Conservation (phyloP, 148 eudicot species). For the Oxyria digyna region DNA sequence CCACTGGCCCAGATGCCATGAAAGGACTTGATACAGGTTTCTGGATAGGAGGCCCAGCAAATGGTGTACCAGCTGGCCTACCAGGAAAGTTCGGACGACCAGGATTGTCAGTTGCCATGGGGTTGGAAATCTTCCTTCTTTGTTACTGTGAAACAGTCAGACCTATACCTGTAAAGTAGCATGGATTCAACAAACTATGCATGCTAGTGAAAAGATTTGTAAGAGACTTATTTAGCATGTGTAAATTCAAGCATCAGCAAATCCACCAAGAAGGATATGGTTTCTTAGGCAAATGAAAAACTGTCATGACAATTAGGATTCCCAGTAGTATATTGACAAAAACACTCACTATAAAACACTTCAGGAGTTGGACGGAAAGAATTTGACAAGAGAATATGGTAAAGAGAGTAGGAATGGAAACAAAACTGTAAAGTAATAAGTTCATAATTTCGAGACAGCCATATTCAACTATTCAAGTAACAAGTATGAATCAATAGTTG, state of each 20-base stretch:
- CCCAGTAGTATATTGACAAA: no score
- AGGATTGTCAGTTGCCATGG: conserved; percentile 75
- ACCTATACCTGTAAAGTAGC: neutral
- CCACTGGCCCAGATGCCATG: conserved; percentile 48
- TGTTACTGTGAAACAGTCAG: conserved; percentile 13
- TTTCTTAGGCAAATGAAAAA: neutral
- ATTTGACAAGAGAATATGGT: no score
- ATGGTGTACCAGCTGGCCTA: conserved; percentile 49
- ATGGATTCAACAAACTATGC: neutral
- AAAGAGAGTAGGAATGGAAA: no score
- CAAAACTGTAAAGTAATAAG: no score
- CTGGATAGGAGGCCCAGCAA: conserved; percentile 50
- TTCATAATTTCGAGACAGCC: no score
- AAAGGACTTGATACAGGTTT: conserved; percentile 35
- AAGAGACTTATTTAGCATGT: neutral
- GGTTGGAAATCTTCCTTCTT: conserved; percentile 10
- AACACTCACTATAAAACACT: no score
- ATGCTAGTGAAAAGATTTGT: neutral
- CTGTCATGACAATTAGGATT: neutral
- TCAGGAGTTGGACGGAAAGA: no score
- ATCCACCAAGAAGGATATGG: neutral
- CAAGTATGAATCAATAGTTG: no score
- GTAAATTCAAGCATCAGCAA: neutral
- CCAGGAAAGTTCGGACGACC: conserved; percentile 39
- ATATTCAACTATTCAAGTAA: no score